These are phyloP conservation scores for Glutinoglossum americanum DNA, from an alignment of 495 filamentous ascomycete genomes.

Conservation along the genomic window DNA sequence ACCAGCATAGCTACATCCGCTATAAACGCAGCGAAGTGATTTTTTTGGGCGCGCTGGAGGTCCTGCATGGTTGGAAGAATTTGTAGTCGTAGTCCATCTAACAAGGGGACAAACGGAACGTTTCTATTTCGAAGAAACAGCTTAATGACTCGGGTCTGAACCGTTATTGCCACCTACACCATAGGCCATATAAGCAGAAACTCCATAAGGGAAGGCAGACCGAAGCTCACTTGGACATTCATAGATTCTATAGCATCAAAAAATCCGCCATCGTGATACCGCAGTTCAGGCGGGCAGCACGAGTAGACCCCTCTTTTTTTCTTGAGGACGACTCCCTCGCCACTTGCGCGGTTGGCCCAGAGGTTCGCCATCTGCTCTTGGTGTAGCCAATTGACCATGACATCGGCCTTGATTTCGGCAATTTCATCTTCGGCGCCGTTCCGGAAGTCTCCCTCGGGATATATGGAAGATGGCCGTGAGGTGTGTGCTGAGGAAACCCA, in stretches of 20 bases:
- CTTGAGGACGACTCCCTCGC: conserved; percentile 40
- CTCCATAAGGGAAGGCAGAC: not conserved
- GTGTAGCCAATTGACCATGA: conserved; percentile 40
- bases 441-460: conserved; percentile 25
- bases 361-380: conserved; percentile 34
- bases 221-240: conserved; percentile 29
- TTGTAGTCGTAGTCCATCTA: conserved; percentile 34
- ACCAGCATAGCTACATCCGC: conserved; percentile 30
- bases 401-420: conserved; percentile 30
- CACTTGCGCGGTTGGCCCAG: conserved; percentile 31
- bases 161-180: conserved; percentile 32
- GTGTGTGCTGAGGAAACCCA: not conserved
- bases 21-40: conserved; percentile 49
- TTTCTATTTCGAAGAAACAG: conserved; percentile 25
- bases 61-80: conserved; percentile 32
- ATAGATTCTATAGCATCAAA: conserved; percentile 28
- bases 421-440: conserved; percentile 20
- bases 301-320: conserved; percentile 29
- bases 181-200: conserved; percentile 1
- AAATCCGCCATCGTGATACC: conserved; percentile 23
- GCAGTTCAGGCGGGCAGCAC: conserved; percentile 32
- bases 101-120: conserved; percentile 30
- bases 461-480: conserved; percentile 15
- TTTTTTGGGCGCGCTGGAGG: conserved; percentile 34
- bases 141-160: conserved; percentile 35